Percentiles rank a stretch among this genome's conserved stretches.
These are phyloP conservation scores for Cucurbita pepo DNA, from an alignment of 306 rosid genomes.

Conservation along the genomic window DNA sequence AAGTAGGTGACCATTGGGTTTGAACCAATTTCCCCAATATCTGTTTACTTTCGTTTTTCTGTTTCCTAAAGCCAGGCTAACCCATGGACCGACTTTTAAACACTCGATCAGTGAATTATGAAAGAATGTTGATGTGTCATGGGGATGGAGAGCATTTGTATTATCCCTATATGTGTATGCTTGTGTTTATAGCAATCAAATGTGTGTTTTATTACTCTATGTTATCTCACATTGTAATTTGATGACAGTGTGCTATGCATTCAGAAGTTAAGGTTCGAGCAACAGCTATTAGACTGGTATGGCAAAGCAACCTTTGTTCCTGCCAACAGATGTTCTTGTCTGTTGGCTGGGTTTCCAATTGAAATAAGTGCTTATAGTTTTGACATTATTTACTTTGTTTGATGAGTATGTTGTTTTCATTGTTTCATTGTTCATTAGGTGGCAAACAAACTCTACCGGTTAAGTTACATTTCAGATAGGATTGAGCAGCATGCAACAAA, in stretches of 20 bases:
- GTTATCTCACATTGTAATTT: neutral
- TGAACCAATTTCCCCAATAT: neutral
- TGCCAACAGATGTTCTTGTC: neutral
- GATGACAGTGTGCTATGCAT: conserved; percentile 84
- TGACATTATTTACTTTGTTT: neutral
- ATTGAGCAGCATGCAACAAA: conserved; percentile 68
- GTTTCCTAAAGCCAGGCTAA: neutral
- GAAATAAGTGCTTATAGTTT: neutral
- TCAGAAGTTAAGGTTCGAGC: conserved; percentile 91
- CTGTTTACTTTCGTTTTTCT: neutral
- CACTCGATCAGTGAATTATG: neutral
- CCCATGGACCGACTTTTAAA: neutral
- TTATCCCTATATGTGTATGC: neutral
- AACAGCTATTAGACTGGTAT: conserved; percentile 96
- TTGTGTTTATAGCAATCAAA: neutral
- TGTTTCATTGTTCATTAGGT: conserved; percentile 37
- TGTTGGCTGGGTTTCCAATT: conserved; percentile 6
- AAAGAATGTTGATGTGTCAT: neutral
- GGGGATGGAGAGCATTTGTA: neutral
- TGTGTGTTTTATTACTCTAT: too few relatives aligned
- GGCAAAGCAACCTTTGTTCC: conserved; percentile 2
- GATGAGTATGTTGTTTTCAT: conserved; percentile 1
- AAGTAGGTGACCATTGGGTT: neutral
- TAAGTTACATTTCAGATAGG: conserved; percentile 55
- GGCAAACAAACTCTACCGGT: conserved; percentile 89